Evolutionary conservation across 192 early-diverging fungal genomes (phyloP), one percentile per base, ranked within the genome.

Genomic region (Diversispora epigaea): DNA sequence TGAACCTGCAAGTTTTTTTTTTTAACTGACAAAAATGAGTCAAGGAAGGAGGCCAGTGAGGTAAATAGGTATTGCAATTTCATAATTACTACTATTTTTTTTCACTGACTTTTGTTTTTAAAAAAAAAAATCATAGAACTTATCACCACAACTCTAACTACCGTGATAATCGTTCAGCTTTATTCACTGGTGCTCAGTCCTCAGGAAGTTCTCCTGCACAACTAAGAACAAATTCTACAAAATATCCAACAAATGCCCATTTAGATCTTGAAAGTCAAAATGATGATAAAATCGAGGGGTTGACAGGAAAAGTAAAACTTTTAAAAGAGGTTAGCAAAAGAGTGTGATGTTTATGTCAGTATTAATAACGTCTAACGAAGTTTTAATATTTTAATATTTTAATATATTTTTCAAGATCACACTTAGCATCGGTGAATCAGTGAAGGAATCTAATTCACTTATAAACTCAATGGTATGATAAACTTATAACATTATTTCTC

Each of bases 191-290:
- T 32, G 25, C 25, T 32, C 25, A 32, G 25, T 32, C 25, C 2
- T 32, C 25, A 32, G 25, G 25, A 32, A 32, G 25, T 32, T 32
- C 25, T 1, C 25, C 25, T 32, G 25, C 25, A 32, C 25, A 32
- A 32, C 25, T 32, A 32, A 32, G 25, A 32, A 2, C 25, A 32
- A 32, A 32, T 32, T 32, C 25, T 32, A 32, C 25, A 32, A 32
- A 32, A 32, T 32, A 32, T 19, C 15, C 55, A 56, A 21, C 21
- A 57, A 46, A 4, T 58, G 0, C 44, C 6, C 56, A 73, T 32
- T 47, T 73, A 47, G 71, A 73, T 73, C 39, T 73, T n/a, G 71
- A 73, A 62, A 73, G 71, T 46, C 71, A 73, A 39, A 73, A 73
- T 46, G 71, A 73, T 47, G 71, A 73, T 22, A 58, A 73, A 49